phyloP scores from a whole-genome alignment of 176 grass and related monocot genomes.

The Juncus effusus region DNA sequence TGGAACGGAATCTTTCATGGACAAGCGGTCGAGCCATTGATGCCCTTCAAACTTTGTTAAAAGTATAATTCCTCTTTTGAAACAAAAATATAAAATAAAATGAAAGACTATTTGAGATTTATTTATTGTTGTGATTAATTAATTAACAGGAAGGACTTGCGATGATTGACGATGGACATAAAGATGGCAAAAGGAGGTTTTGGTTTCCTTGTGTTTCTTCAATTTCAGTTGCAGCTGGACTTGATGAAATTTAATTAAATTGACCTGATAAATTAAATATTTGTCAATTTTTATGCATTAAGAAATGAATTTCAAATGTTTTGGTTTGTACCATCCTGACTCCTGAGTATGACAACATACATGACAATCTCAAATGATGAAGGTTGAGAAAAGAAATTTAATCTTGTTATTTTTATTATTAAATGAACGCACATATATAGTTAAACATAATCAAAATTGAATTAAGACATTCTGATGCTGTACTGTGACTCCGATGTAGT shows the following conservation, averaged over 20 bases:
- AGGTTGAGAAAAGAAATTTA: too few species aligned
- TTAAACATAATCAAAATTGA: too few species aligned
- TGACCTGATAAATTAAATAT: neutral
- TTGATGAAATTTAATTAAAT: slow-evolving; percentile 24
- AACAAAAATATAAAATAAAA: too few species aligned
- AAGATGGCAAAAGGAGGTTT: slow-evolving; percentile 65
- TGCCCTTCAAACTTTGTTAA: slow-evolving; percentile 78
- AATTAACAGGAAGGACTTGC: slow-evolving; percentile 77
- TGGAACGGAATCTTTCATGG: slow-evolving; percentile 75
- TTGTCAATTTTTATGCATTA: neutral
- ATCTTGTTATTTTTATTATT: too few species aligned
- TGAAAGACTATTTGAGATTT: neutral
- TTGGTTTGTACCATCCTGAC: neutral
- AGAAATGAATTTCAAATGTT: neutral
- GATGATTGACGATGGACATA: slow-evolving; percentile 96
- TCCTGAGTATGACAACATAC: too few species aligned
- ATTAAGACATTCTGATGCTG: too few species aligned
- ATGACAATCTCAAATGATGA: too few species aligned
- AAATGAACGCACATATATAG: too few species aligned
- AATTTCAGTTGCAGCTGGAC: slow-evolving; percentile 42
- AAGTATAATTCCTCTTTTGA: slow-evolving; percentile 37
- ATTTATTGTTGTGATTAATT: slow-evolving; percentile 3
- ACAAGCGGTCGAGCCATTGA: slow-evolving; percentile 62
- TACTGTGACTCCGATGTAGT: too few species aligned
- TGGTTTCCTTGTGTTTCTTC: slow-evolving; percentile 90